phyloP scores from a whole-genome alignment of 176 grass and related monocot genomes.

The Dactylis glomerata region DNA sequence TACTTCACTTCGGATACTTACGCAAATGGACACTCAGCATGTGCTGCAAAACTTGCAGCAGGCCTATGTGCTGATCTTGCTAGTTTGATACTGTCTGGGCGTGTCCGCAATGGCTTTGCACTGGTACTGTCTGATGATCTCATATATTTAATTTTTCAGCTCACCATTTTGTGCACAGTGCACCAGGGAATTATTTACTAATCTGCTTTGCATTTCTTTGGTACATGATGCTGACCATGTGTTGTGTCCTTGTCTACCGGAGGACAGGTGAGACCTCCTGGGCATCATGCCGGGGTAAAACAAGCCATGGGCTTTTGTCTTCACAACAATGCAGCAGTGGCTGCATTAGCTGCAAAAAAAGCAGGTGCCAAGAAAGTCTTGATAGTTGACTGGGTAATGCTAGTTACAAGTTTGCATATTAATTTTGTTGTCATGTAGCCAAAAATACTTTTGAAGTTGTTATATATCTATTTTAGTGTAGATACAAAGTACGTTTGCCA shows the following conservation, averaged over 20 bases:
- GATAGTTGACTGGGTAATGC: slow-evolving; percentile 97
- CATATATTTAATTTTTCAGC: slow-evolving; percentile 21
- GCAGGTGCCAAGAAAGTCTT: slow-evolving; percentile 94
- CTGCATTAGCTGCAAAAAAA: slow-evolving; percentile 85
- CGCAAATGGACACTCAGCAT: slow-evolving; percentile 83
- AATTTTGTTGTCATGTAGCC: not conserved
- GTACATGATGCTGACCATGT: slow-evolving; percentile 1
- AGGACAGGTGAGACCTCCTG: slow-evolving; percentile 90
- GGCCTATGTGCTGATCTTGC: slow-evolving; percentile 97
- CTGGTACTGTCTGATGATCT: slow-evolving; percentile 56
- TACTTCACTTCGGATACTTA: slow-evolving; percentile 98
- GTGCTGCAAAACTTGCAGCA: slow-evolving; percentile 92
- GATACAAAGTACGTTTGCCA: not conserved
- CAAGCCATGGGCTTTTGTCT: slow-evolving; percentile 99
- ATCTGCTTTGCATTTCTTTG: slow-evolving; percentile 1
- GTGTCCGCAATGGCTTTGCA: slow-evolving; percentile 84
- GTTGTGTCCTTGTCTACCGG: not conserved
- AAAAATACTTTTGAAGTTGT: not conserved
- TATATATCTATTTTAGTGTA: slow-evolving; percentile 8
- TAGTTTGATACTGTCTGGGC: slow-evolving; percentile 61
- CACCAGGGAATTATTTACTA: not conserved
- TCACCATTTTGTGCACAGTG: slow-evolving; percentile 11
- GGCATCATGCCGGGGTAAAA: slow-evolving; percentile 90
- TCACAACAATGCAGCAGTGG: slow-evolving; percentile 94
- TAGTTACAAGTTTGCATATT: slow-evolving; percentile 26